Conservation (phyloP, 1,284 basidiomycete species). For the Retiboletus fuscus region DNA sequence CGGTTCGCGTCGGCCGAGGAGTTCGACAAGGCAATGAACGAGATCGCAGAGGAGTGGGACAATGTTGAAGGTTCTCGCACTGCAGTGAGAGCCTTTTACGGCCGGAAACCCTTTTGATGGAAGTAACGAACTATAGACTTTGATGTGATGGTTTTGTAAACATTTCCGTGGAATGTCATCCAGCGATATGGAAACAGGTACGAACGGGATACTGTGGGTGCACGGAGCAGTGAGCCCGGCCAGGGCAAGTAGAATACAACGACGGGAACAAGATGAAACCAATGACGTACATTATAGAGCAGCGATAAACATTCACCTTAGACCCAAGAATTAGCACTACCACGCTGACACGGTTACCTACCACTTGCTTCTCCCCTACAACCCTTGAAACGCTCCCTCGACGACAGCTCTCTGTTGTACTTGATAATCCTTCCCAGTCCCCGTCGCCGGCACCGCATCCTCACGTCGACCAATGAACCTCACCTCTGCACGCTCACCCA, state of each 20-base stretch:
- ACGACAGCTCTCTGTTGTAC: slow-evolving; percentile 73
- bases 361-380: slow-evolving; percentile 39
- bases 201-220: background rate
- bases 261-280: no score
- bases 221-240: background rate
- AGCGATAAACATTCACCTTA: background rate
- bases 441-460: slow-evolving; percentile 83
- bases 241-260: background rate
- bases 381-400: slow-evolving; percentile 65
- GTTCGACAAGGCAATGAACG: slow-evolving; percentile 32
- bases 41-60: slow-evolving; percentile 41
- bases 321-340: background rate
- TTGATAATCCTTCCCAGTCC: slow-evolving; percentile 76
- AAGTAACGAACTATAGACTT: background rate
- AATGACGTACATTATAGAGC: no score
- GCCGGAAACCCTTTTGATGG: slow-evolving; percentile 40
- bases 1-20: slow-evolving; percentile 29
- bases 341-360: slow-evolving; percentile 1
- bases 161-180: background rate
- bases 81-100: slow-evolving; percentile 23
- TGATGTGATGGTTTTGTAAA: background rate
- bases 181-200: background rate
- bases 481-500: slow-evolving; percentile 48
- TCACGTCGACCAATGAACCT: slow-evolving; percentile 75
- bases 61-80: slow-evolving; percentile 30